These are phyloP conservation scores for Pugionium cornutum DNA, from an alignment of 345 rosid genomes.

Conservation along the genomic window DNA sequence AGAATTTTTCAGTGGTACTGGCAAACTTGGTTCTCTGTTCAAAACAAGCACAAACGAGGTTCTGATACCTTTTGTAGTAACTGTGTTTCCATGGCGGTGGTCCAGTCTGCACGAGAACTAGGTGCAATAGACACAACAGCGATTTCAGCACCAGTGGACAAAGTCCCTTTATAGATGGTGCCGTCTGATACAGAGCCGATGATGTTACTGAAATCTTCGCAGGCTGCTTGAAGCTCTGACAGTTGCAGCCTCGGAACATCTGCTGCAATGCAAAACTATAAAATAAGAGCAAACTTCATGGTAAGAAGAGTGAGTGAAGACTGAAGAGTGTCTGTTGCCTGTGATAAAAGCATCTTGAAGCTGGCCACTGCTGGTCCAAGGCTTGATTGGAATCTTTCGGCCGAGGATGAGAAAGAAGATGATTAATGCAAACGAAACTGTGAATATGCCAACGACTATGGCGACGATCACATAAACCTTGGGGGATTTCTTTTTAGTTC, in stretches of 20 bases:
- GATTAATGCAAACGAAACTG: conserved; percentile 44
- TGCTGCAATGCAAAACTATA: conserved; percentile 38
- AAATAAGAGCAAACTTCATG: neutral
- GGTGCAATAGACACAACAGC: conserved; percentile 63
- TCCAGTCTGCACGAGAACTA: conserved; percentile 63
- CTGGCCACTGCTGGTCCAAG: conserved; percentile 89
- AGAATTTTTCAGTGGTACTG: conserved; percentile 13
- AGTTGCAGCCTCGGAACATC: conserved; percentile 82
- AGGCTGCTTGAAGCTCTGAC: conserved; percentile 83
- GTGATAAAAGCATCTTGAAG: conserved; percentile 77
- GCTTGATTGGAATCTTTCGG: conserved; percentile 69
- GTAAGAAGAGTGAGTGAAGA: conserved; percentile 8
- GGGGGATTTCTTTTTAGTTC: conserved; percentile 7
- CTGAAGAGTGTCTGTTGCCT: conserved; percentile 48
- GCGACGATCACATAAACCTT: conserved; percentile 26
- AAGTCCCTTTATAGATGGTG: conserved; percentile 80
- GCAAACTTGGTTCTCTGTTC: neutral
- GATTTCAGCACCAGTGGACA: conserved; percentile 88
- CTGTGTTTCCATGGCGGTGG: conserved; percentile 64
- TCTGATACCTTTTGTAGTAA: conserved; percentile 73
- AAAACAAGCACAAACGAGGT: neutral
- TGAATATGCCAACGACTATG: conserved; percentile 40
- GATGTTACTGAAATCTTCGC: conserved; percentile 96
- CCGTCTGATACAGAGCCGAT: conserved; percentile 73
- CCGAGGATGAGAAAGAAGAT: conserved; percentile 50